A percentile compares a stretch with the other conserved stretches of the same genome.
Conservation (phyloP, 129 eudicot genomes). For the Helianthus tuberosus region DNA sequence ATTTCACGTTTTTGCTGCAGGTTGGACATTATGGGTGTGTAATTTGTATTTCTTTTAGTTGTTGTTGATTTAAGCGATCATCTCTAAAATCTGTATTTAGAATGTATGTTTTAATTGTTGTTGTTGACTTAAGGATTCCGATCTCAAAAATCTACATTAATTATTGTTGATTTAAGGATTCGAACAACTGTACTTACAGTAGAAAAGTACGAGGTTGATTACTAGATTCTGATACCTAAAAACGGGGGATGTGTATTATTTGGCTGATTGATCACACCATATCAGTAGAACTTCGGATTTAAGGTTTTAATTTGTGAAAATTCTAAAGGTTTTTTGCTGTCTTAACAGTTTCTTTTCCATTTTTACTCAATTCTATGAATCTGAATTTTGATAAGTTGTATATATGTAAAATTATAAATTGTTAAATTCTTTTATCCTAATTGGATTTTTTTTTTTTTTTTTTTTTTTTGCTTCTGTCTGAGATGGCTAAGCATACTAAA, state of each 20-base stretch:
- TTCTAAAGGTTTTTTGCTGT: no score
- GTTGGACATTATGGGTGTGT: neutral
- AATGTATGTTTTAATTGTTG: neutral
- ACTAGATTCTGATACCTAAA: neutral
- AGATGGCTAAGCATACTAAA: neutral
- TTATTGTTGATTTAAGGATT: neutral
- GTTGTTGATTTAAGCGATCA: neutral
- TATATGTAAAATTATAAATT: neutral
- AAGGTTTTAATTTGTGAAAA: neutral
- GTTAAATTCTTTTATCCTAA: neutral
- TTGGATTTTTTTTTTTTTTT: no score
- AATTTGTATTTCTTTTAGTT: neutral
- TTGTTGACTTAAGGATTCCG: neutral
- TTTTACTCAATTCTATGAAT: neutral
- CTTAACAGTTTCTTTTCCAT: neutral
- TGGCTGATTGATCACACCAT: neutral
- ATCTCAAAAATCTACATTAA: neutral
- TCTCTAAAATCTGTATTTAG: neutral
- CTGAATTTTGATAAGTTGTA: slow-evolving; percentile 8
- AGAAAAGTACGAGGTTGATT: neutral
- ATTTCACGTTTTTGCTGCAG: neutral
- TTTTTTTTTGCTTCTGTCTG: neutral
- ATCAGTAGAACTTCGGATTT: no score
- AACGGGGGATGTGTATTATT: neutral
- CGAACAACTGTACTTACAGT: neutral